Percentiles rank a stretch among this genome's conserved stretches.
These are phyloP conservation scores for Pseudocercospora crystallina DNA, from an alignment of 2,329 filamentous ascomycete species.

Conservation along the genomic window DNA sequence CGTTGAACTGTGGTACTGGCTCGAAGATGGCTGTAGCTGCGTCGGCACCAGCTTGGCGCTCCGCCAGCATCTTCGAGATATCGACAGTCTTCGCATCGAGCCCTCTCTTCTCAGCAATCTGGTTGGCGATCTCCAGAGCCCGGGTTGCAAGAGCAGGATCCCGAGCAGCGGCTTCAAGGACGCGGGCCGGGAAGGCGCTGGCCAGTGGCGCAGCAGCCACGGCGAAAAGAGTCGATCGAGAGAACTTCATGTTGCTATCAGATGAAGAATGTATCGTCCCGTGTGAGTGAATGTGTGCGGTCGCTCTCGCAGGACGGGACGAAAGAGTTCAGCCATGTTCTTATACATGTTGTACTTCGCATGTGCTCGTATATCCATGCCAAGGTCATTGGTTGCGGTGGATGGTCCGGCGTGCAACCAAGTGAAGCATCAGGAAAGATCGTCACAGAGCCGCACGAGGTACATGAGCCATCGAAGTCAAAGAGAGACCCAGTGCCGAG, in stretches of 20 bases:
- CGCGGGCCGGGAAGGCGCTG: slow-evolving; percentile 13
- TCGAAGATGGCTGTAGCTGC: slow-evolving; percentile 25
- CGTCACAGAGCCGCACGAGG: too few species aligned
- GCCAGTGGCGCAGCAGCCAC: slow-evolving; percentile 8
- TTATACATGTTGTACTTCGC: too few species aligned
- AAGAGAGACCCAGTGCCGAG: too few species aligned
- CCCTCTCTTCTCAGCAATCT: not conserved
- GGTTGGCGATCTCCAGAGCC: slow-evolving; percentile 7
- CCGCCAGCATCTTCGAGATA: slow-evolving; percentile 22
- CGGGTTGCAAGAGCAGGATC: slow-evolving; percentile 11
- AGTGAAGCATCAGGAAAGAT: too few species aligned
- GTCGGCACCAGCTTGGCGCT: slow-evolving; percentile 22
- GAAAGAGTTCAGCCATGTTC: too few species aligned
- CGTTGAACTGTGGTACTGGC: slow-evolving; percentile 29
- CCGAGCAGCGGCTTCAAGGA: slow-evolving; percentile 9
- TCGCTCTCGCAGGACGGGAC: too few species aligned
- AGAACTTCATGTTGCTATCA: slow-evolving; percentile 16
- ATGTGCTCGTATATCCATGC: too few species aligned
- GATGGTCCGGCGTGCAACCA: too few species aligned
- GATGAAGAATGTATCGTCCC: not conserved
- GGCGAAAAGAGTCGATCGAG: slow-evolving; percentile 2
- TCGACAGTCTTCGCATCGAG: slow-evolving; percentile 9
- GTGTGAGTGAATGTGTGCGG: too few species aligned
- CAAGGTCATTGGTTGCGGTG: too few species aligned
- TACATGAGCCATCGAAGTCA: too few species aligned